These are phyloP conservation scores for Epichloe elymi DNA, from an alignment of 2,329 filamentous ascomycete genomes.

Conservation along the genomic window DNA sequence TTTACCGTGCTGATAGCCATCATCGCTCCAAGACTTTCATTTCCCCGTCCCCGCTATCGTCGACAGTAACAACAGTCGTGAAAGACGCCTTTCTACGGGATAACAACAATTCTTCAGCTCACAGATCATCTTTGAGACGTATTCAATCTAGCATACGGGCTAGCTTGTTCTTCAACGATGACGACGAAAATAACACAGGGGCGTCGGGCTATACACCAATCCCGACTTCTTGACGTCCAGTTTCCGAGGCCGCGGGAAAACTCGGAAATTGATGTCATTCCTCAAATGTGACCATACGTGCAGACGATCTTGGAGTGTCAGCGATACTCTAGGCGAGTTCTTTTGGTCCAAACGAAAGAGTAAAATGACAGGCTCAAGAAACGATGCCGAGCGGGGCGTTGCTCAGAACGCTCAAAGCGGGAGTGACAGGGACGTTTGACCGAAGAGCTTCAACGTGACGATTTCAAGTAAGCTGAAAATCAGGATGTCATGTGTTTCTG, in stretches of 20 bases:
- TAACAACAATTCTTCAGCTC: conserved; percentile 25
- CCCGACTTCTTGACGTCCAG: conserved; percentile 15
- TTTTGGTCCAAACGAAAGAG: conserved; percentile 24
- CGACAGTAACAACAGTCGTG: conserved; percentile 44
- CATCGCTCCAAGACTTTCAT: conserved; percentile 34
- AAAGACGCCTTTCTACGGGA: conserved; percentile 40
- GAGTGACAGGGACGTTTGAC: not conserved
- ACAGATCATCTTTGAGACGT: conserved; percentile 32
- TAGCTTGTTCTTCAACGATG: conserved; percentile 40
- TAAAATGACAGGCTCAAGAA: conserved; percentile 11
- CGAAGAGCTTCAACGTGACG: not conserved
- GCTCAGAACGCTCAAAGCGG: no score
- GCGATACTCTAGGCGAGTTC: conserved; percentile 27
- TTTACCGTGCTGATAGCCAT: conserved; percentile 18
- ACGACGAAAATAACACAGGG: conserved; percentile 21
- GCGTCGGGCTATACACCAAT: conserved; percentile 10
- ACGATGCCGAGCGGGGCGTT: not conserved
- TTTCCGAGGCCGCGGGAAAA: conserved; percentile 11
- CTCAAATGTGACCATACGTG: conserved; percentile 11
- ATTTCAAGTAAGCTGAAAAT: no score
- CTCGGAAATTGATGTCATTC: conserved; percentile 8
- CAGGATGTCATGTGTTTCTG: no score
- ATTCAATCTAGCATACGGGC: conserved; percentile 37
- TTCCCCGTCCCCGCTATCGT: conserved; percentile 46
- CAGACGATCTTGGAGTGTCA: conserved; percentile 25